These are phyloP conservation scores for Babesia bovis DNA, from an alignment of 169 alveolate species.

Conservation along the genomic window DNA sequence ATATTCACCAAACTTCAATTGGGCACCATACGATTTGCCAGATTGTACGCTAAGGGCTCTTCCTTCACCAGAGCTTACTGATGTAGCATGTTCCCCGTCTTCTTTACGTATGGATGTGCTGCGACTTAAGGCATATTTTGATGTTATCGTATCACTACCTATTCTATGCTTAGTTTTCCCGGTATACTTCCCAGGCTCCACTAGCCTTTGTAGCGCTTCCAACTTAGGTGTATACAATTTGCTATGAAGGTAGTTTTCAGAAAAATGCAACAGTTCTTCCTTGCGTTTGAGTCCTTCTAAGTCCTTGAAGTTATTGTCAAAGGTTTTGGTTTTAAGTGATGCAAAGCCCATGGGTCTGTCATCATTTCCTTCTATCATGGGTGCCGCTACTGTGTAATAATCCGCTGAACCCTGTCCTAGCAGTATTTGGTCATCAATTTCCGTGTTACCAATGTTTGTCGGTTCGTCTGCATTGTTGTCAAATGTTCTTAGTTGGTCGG, in stretches of 20 bases:
- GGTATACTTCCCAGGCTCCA: slow-evolving; percentile 50
- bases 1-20: neutral
- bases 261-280: slow-evolving; percentile 39
- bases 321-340: slow-evolving; percentile 50
- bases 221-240: slow-evolving; percentile 52
- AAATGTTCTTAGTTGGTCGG: neutral
- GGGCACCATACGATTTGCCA: neutral
- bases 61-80: neutral
- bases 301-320: slow-evolving; percentile 60
- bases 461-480: neutral
- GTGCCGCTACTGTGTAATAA: slow-evolving; percentile 25
- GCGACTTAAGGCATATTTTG: neutral
- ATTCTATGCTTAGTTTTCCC: neutral
- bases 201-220: slow-evolving; percentile 61
- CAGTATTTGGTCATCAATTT: neutral
- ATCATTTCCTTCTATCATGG: slow-evolving; percentile 17
- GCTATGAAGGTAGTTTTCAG: slow-evolving; percentile 54
- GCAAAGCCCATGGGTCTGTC: slow-evolving; percentile 42
- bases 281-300: slow-evolving; percentile 51
- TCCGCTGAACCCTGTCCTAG: neutral
- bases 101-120: neutral
- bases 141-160: neutral
- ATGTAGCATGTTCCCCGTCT: neutral
- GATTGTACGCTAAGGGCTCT: neutral
- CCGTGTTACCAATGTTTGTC: neutral